Evolutionary conservation across 805 yeast species (phyloP).

Genomic region (Priceomyces castillae): DNA sequence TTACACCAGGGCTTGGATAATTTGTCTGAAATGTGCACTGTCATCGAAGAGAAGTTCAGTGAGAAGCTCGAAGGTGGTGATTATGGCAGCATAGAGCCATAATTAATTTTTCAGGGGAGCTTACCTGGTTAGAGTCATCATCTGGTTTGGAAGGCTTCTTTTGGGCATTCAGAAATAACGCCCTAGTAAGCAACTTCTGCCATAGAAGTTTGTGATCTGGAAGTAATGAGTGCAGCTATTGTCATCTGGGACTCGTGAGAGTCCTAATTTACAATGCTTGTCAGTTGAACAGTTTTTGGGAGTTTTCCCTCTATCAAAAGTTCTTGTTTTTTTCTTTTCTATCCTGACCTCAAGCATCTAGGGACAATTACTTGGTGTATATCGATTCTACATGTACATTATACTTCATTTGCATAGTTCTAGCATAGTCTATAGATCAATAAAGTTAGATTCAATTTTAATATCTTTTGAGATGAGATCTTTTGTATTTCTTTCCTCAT

Average conservation of each 20-base stretch:
- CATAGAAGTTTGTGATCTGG: no score
- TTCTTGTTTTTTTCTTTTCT: background rate
- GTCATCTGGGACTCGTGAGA: no score
- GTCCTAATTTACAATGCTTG: no score
- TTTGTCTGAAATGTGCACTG: constrained; percentile 75
- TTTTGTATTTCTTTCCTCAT: constrained; percentile 1
- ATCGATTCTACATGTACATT: background rate
- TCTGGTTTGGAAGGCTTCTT: no score
- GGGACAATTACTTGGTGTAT: background rate
- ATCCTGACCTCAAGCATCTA: background rate
- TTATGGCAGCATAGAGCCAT: constrained; percentile 50
- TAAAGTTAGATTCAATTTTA: background rate
- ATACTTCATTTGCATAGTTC: constrained; percentile 1
- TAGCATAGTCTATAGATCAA: constrained; percentile 4
- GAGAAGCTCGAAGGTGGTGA: constrained; percentile 61
- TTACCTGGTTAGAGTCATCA: no score
- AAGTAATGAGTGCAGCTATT: no score
- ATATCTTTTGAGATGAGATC: background rate
- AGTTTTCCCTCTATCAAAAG: no score
- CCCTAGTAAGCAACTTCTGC: no score
- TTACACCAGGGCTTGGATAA: constrained; percentile 88
- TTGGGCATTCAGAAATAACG: no score
- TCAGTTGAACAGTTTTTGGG: no score
- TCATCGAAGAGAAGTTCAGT: constrained; percentile 74
- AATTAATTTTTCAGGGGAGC: background rate